Evolutionary conservation across 2,329 filamentous ascomycete genomes (phyloP), one percentile per base, ranked within the genome.

Genomic region (Aspergillus floridensis): DNA sequence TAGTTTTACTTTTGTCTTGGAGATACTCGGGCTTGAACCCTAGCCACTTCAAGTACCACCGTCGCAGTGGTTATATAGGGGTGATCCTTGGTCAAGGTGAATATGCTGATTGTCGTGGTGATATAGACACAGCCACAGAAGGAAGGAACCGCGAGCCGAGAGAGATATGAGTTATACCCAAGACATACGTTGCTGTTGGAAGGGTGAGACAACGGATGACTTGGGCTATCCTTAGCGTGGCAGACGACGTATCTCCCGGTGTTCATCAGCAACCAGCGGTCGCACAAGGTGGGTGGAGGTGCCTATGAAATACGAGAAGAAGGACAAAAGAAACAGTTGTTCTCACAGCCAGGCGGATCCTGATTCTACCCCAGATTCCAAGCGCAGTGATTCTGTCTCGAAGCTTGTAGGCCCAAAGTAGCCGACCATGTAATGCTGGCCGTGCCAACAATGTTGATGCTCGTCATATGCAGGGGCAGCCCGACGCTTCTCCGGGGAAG

Each of bases 381-480:
- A 16, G 16, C 35, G 10, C 38, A 19, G n/a, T 44, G 38, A 44
- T 44, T 44, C 38, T 44, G 38, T 44, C 38, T 19, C 8, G 38
- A 44, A 44, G 31, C 49, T 12, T 54, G 22, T 41, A 52, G 57
- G 31, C 46, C 38, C 53, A 56, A 24, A 49, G 55, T 29, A 31
- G 56, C 38, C 10, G 29, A 46, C 54, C 60, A 58, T 62, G 58
- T 62, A 58, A 62, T 56, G 38, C 35, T 44, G 49, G 57, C 26
- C 46, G 24, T 56, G 29, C 21, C 44, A 57, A 38, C 26, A 57
- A 57, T 47, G 47, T 31, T 60, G 57, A 50, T 58, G 47, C 32
- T 26, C 48, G 14, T 44, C 50, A 41, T 38, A 61, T 61, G 59
- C 60, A 62, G 58, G 58, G 57, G 54, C 54, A 56, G 49, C 53